These are phyloP conservation scores for Suillus weaverae DNA, from an alignment of 768 basidiomycete genomes.

Conservation along the genomic window DNA sequence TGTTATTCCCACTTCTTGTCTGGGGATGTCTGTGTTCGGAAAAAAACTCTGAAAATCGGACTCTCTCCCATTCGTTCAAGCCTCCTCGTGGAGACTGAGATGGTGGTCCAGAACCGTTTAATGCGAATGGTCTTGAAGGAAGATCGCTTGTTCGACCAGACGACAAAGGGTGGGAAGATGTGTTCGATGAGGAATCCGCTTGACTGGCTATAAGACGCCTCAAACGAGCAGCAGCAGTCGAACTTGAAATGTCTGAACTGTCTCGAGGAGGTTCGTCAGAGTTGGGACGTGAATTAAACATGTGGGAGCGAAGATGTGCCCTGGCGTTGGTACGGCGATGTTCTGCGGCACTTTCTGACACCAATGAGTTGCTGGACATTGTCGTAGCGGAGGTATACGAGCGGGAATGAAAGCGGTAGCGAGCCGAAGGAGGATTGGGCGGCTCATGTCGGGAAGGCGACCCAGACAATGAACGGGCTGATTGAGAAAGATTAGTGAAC, in stretches of 20 bases:
- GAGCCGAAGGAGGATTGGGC: background rate
- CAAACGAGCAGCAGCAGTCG: constrained; percentile 1
- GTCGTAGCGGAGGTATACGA: constrained; percentile 24
- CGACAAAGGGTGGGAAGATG: background rate
- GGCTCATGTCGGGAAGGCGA: background rate
- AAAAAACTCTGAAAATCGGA: background rate
- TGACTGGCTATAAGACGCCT: constrained; percentile 1
- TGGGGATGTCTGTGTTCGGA: constrained; percentile 3
- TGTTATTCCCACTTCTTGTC: background rate
- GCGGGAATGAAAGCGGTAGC: constrained; percentile 15
- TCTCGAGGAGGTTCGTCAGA: constrained; percentile 21
- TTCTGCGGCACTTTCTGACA: constrained; percentile 46
- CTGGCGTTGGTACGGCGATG: constrained; percentile 39
- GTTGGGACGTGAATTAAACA: constrained; percentile 17
- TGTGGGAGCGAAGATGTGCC: constrained; percentile 31
- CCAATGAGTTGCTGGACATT: constrained; percentile 38
- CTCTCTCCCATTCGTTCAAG: constrained; percentile 2
- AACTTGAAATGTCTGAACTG: background rate
- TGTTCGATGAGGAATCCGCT: background rate
- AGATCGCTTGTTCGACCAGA: background rate
- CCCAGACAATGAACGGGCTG: constrained; percentile 6
- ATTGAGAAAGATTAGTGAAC: background rate
- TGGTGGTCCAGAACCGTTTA: background rate
- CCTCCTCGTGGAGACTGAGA: constrained; percentile 1
- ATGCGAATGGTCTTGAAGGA: background rate